These are phyloP conservation scores for Cynanchum wilfordii DNA, from an alignment of 257 asterid species.

Conservation along the genomic window DNA sequence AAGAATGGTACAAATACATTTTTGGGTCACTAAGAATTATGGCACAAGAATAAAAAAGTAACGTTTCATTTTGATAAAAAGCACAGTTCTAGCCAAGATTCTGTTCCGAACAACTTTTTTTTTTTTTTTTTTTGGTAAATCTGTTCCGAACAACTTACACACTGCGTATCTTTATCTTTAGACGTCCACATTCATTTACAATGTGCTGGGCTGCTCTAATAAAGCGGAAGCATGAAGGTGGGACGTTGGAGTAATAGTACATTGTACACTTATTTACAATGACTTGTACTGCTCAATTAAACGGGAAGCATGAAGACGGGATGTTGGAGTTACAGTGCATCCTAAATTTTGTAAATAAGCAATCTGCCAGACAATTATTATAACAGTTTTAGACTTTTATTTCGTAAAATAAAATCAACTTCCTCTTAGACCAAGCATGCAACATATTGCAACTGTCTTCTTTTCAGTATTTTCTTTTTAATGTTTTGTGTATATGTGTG, in stretches of 20 bases:
- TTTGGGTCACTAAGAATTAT: neutral
- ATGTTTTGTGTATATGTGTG: neutral
- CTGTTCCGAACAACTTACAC: no score
- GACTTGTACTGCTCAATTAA: slow-evolving; percentile 89
- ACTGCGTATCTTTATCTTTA: no score
- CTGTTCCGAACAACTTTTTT: no score
- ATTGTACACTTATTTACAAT: slow-evolving; percentile 25
- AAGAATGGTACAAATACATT: neutral
- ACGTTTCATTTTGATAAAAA: neutral
- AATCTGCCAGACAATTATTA: slow-evolving; percentile 36
- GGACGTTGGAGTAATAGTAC: no score
- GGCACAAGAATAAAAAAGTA: neutral
- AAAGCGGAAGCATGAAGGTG: no score
- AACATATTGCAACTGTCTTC: neutral
- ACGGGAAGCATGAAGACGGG: slow-evolving; percentile 95
- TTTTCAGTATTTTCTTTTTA: neutral
- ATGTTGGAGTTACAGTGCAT: slow-evolving; percentile 68
- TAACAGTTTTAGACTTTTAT: neutral
- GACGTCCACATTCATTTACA: no score
- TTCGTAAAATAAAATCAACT: neutral
- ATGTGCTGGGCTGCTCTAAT: no score
- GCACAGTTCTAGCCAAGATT: no score
- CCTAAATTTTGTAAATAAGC: slow-evolving; percentile 79
- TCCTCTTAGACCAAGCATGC: neutral
- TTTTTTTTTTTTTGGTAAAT: no score